Conservation (phyloP, 257 asterid species). For the Rehmannia glutinosa region DNA sequence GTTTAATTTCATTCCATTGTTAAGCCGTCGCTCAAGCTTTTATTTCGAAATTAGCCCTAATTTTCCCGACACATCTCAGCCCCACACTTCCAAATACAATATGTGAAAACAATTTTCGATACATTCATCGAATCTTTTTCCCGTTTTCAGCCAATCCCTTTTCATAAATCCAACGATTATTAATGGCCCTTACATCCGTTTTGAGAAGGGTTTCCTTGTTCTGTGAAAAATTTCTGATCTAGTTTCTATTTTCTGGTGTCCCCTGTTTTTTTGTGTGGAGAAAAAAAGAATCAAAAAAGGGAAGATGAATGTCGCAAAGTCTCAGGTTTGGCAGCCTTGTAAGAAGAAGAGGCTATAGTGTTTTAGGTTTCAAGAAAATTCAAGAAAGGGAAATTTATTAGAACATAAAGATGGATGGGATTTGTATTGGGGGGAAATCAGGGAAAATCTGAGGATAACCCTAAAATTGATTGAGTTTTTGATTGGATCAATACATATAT, state of each 20-base stretch:
- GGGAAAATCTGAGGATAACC: conserved; percentile 1
- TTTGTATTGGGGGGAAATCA: conserved; percentile 35
- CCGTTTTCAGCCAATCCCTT: background rate
- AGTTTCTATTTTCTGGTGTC: background rate
- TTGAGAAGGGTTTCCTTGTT: conserved; percentile 7
- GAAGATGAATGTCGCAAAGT: conserved; percentile 63
- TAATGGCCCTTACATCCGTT: conserved; percentile 19
- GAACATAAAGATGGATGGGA: conserved; percentile 39
- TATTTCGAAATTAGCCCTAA: conserved; percentile 9
- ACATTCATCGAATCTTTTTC: background rate
- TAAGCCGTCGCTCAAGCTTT: background rate
- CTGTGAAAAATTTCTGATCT: conserved; percentile 2
- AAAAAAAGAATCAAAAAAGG: background rate
- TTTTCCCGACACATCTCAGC: conserved; percentile 14
- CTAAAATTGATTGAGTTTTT: conserved; percentile 3
- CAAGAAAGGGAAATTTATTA: background rate
- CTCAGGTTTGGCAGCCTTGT: conserved; percentile 96
- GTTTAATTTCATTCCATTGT: background rate
- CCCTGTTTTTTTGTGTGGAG: background rate
- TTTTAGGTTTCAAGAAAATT: conserved; percentile 7
- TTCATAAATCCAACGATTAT: background rate
- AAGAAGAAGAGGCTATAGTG: conserved; percentile 78
- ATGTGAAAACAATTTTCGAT: background rate
- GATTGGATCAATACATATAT: background rate
- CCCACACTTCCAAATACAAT: conserved; percentile 7